phyloP scores from a whole-genome alignment of 306 rosid species.

The Dryas octopetala region DNA sequence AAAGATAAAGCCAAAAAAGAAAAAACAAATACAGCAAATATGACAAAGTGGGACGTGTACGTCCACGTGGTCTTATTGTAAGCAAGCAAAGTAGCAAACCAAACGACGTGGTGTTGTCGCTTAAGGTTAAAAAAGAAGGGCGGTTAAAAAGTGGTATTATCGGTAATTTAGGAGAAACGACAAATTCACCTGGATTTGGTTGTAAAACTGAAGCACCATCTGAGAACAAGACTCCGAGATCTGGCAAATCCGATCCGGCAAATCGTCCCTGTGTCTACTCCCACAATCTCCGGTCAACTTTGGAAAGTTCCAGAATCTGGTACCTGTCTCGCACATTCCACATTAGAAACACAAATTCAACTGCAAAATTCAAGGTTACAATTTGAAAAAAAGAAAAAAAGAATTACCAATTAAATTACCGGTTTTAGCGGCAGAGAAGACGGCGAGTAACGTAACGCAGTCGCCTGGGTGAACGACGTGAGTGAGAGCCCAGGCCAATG shows the following conservation, averaged over 20 bases:
- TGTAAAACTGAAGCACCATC: constrained; percentile 86
- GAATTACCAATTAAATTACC: constrained; percentile 34
- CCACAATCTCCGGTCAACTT: constrained; percentile 61
- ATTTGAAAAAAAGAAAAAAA: neutral
- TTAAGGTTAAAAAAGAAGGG: constrained; percentile 6
- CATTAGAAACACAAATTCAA: neutral
- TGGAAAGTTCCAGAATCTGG: constrained; percentile 76
- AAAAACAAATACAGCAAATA: neutral
- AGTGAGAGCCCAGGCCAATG: constrained; percentile 90
- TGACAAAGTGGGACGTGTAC: neutral
- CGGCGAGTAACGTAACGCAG: constrained; percentile 77
- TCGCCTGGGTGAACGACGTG: constrained; percentile 78
- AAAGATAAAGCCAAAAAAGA: neutral
- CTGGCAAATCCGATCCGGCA: constrained; percentile 73
- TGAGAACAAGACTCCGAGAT: constrained; percentile 91
- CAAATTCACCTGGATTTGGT: constrained; percentile 72
- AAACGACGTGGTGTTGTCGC: constrained; percentile 29
- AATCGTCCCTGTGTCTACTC: constrained; percentile 41
- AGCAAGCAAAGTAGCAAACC: neutral
- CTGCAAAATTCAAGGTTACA: neutral
- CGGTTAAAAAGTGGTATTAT: constrained; percentile 23
- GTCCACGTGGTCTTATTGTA: constrained; percentile 14
- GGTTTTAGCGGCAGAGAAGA: constrained; percentile 49
- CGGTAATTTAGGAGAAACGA: constrained; percentile 5
- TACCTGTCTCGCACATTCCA: constrained; percentile 35